A percentile compares a stretch with the other conserved stretches of the same genome.
Conservation (phyloP, 768 basidiomycete genomes). For the Pleurotus sapidus region DNA sequence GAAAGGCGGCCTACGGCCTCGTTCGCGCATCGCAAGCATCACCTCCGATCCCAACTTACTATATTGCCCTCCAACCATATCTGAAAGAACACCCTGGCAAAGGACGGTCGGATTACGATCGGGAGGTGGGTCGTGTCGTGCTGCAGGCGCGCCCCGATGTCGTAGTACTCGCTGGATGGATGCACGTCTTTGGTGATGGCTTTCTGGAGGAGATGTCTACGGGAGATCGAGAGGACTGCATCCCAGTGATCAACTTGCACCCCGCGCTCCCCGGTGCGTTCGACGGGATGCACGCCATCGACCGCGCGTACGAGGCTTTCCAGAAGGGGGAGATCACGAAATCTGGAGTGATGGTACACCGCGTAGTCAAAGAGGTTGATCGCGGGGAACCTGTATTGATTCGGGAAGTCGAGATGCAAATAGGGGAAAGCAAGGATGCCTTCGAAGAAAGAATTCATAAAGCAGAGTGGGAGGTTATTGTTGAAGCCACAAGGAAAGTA, state of each 20-base stretch:
- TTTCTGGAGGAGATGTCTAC: background rate
- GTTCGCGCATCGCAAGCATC: slow-evolving; percentile 65
- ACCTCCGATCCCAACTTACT: slow-evolving; percentile 81
- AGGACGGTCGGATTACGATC: slow-evolving; percentile 83
- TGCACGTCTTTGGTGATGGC: slow-evolving; percentile 72
- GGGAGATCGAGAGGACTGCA: slow-evolving; percentile 21
- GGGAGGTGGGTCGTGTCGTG: slow-evolving; percentile 71
- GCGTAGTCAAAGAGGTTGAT: slow-evolving; percentile 92
- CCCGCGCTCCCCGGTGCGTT: slow-evolving; percentile 96
- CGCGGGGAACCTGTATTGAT: slow-evolving; percentile 86
- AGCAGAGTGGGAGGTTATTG: slow-evolving; percentile 89
- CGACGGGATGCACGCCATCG: slow-evolving; percentile 90
- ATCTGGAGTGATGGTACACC: slow-evolving; percentile 66
- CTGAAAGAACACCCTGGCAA: slow-evolving; percentile 64
- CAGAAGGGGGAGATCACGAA: slow-evolving; percentile 73
- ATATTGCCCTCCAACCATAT: slow-evolving; percentile 84
- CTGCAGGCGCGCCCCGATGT: slow-evolving; percentile 67
- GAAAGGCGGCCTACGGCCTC: slow-evolving; percentile 88
- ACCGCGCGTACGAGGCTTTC: slow-evolving; percentile 87
- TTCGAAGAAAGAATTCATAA: slow-evolving; percentile 78
- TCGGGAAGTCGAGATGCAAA: slow-evolving; percentile 66
- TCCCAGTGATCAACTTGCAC: slow-evolving; percentile 95
- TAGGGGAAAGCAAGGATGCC: slow-evolving; percentile 68
- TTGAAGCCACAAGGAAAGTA: slow-evolving; percentile 74
- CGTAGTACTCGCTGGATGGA: slow-evolving; percentile 97